Percentiles rank a stretch among this genome's conserved stretches.
phyloP scores from a whole-genome alignment of 2,329 filamentous ascomycete species.

The Metarhizium sp. region DNA sequence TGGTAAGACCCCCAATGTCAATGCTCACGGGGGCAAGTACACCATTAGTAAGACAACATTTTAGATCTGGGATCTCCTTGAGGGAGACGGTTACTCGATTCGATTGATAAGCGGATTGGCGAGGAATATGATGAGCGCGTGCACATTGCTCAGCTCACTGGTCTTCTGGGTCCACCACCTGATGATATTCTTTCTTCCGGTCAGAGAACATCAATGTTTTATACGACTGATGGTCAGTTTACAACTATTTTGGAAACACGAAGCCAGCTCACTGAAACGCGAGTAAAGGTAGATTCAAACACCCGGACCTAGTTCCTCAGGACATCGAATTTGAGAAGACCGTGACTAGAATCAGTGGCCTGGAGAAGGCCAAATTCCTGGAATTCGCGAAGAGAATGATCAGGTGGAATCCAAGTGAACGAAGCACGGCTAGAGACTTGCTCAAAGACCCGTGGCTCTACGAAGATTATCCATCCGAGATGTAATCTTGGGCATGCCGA shows the following conservation, averaged over 20 bases:
- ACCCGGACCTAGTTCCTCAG: neutral
- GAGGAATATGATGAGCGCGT: constrained; percentile 5
- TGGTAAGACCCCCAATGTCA: constrained; percentile 10
- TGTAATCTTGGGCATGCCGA: too few relatives aligned
- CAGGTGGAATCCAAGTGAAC: constrained; percentile 3
- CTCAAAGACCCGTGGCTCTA: constrained; percentile 6
- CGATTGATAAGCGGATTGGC: neutral
- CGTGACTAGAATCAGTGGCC: constrained; percentile 1
- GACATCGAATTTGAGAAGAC: neutral
- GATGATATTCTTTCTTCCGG: constrained; percentile 2
- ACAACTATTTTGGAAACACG: neutral
- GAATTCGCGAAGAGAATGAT: constrained; percentile 7
- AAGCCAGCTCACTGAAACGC: neutral
- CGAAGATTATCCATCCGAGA: neutral
- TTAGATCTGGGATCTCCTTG: constrained; percentile 9
- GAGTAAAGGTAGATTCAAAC: constrained; percentile 1
- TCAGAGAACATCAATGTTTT: constrained; percentile 8
- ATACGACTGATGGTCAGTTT: constrained; percentile 1
- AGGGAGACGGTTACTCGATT: constrained; percentile 6
- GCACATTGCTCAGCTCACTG: constrained; percentile 7
- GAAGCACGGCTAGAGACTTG: constrained; percentile 6
- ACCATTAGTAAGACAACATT: neutral
- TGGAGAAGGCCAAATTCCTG: constrained; percentile 5
- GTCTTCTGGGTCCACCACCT: constrained; percentile 4
- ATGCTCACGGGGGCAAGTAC: neutral